A percentile compares a stretch with the other conserved stretches of the same genome.
Conservation (phyloP, 805 yeast genomes). For the Hanseniaspora singularis region DNA sequence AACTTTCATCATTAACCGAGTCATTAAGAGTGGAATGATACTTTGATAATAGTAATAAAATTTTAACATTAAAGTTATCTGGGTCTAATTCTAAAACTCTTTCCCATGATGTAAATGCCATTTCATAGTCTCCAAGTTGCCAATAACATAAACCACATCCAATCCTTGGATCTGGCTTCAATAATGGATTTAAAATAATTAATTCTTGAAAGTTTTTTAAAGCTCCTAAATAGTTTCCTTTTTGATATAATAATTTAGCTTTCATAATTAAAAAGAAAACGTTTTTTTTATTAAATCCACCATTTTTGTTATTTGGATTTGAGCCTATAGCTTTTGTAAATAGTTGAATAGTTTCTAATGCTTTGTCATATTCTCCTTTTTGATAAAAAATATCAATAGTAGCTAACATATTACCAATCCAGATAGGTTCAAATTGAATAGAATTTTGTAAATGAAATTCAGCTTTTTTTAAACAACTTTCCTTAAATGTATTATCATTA, state of each 20-base stretch:
- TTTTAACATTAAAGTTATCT: conserved; percentile 44
- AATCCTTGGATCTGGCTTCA: conserved; percentile 83
- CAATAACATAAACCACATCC: conserved; percentile 93
- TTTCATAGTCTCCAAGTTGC: conserved; percentile 63
- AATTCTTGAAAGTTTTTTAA: conserved; percentile 76
- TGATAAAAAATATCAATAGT: conserved; percentile 54
- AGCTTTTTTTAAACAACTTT: conserved; percentile 31
- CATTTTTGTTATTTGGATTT: conserved; percentile 23
- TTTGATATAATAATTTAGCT: conserved; percentile 66
- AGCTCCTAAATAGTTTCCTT: conserved; percentile 60
- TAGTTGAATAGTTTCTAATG: conserved; percentile 55
- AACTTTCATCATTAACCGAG: conserved; percentile 38
- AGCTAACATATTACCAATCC: conserved; percentile 45
- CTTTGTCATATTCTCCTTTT: conserved; percentile 54
- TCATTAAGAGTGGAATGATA: conserved; percentile 53
- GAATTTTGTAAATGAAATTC: conserved; percentile 39
- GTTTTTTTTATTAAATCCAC: conserved; percentile 37
- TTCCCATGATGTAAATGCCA: conserved; percentile 76
- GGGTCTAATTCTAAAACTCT: conserved; percentile 61
- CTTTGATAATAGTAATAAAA: conserved; percentile 54
- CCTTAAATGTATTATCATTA: conserved; percentile 21
- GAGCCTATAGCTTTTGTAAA: conserved; percentile 33
- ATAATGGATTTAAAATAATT: conserved; percentile 59
- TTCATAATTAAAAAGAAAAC: conserved; percentile 69
- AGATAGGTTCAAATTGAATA: conserved; percentile 34